Evolutionary conservation across 2,329 filamentous ascomycete species (phyloP), one percentile per base, ranked within the genome.

Genomic region (Bipolaris gigantea): DNA sequence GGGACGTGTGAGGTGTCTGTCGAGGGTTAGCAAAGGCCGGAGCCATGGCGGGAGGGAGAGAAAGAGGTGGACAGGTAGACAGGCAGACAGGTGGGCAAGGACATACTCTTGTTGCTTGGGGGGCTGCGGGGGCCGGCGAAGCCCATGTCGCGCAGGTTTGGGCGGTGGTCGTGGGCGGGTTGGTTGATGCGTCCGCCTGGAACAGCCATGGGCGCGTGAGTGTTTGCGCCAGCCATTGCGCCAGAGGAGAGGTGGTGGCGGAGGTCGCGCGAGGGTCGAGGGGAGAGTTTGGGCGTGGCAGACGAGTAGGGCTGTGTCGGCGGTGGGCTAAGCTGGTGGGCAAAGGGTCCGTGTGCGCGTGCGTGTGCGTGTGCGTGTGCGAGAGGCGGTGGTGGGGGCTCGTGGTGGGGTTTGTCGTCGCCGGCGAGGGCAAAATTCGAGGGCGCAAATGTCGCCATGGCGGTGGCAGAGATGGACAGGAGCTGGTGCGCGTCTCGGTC

Each of bases 1-100:
- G 94, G 94, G 40, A 99, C 94, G 79, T 97, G 94, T 58, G 92
- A 89, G 16, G 94, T 96, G 76, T 96, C 93, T 97, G 56, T 38
- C 30, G 13, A 42, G 41, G 60, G 69, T 68, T 52, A 70, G 62
- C 56, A 54, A 35, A 41, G 18, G 39, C 8, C 2, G 2, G 21
- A 15, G 38, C 13, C 3, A 19, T 1, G 3, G 13, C 16, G 18
- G 3, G 6, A 5, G n/a, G 39, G 21, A n/a, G 21, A 23, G 19
- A 27, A 36, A 41, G 18, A 41, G 38, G 5, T 1, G 6, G 19
- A 5, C 18, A 23, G 19, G 19, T 2, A 10, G 23, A 11, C 10
- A 11, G 15, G 13, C 15, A 15, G 15, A n/a, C 8, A 25, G 19
- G 4, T n/a, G 9, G 25, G 9, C 11, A 5, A 30, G 9, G 8